phyloP scores from a whole-genome alignment of 1,284 basidiomycete genomes.

The Crucibulum parvulum region DNA sequence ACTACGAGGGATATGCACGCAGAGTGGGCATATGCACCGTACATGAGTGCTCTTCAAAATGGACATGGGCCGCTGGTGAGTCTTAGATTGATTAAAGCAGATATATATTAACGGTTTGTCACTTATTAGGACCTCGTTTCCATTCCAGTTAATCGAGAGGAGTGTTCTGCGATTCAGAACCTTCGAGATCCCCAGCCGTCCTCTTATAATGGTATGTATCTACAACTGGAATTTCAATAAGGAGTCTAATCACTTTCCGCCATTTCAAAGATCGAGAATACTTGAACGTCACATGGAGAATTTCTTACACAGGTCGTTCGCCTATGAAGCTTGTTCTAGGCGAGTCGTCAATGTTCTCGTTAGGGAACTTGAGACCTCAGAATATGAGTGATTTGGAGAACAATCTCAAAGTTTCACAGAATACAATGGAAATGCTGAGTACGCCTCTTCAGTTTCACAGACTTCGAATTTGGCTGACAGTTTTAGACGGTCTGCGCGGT shows the following conservation, averaged over 20 bases:
- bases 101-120: neutral
- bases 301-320: conserved; percentile 28
- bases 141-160: conserved; percentile 31
- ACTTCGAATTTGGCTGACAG: neutral
- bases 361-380: too few relatives aligned
- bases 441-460: conserved; percentile 1
- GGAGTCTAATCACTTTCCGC: too few relatives aligned
- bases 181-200: neutral
- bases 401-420: conserved; percentile 16
- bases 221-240: too few relatives aligned
- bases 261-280: conserved; percentile 16
- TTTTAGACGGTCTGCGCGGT: conserved; percentile 25
- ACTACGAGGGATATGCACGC: conserved; percentile 10
- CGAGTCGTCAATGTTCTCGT: too few relatives aligned
- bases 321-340: conserved; percentile 17
- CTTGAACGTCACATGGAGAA: conserved; percentile 33
- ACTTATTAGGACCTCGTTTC: conserved; percentile 30
- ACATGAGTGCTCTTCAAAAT: conserved; percentile 16
- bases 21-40: conserved; percentile 36
- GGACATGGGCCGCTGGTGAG: conserved; percentile 31
- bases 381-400: conserved; percentile 6
- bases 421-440: conserved; percentile 20
- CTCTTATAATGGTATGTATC: neutral
- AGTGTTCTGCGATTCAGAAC: conserved; percentile 10
- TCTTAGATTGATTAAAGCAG: neutral